Evolutionary conservation across 345 rosid species (phyloP), one percentile per base, ranked within the genome.

Genomic region (Sisymbrium altissimum): DNA sequence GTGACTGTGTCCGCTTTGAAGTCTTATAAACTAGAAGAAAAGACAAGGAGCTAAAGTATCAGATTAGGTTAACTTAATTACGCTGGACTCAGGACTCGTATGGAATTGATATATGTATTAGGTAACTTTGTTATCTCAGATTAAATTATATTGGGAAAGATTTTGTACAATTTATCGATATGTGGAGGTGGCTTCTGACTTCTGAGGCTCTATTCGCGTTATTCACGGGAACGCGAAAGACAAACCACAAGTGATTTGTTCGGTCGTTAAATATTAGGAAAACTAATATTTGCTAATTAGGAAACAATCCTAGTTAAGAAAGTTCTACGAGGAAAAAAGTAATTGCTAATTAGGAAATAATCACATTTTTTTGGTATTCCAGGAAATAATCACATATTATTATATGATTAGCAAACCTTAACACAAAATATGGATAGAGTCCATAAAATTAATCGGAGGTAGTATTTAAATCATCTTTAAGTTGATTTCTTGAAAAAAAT

Each of bases 31-130:
- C n/a, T 1, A 19, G 46, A 50, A 50, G 73, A 75, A 68, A 53
- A 68, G 70, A 75, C 74, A 68, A 53, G 50, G 70, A 52, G 70
- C 48, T 41, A 75, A 62, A 75, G 79, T 59, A 15, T 23, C 5
- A 68, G 73, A 68, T 68, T 75, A 75, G 79, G 79, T 75, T 59
- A 75, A 32, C 48, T 18, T 17, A 46, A 57, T 13, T 29, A 27
- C 14, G 36, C 36, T 38, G 9, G 33, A 9, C 14, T 17, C 23
- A 19, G 39, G 62, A 68, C 17, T 52, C 38, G 15, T 68, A 21
- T 21, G 43, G 36, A 19, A 49, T 5, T 59, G 15, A 40, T 44
- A 50, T 41, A 68, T 52, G 40, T 60, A 68, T 68, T 75, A 60
- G 73, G 73, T 75, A 41, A 49, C 39, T 49, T 60, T 75, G 69